Percentiles rank a stretch among this genome's conserved stretches.
Conservation (phyloP, 192 early-diverging fungal genomes). For the Tieghemiomyces parasiticus region DNA sequence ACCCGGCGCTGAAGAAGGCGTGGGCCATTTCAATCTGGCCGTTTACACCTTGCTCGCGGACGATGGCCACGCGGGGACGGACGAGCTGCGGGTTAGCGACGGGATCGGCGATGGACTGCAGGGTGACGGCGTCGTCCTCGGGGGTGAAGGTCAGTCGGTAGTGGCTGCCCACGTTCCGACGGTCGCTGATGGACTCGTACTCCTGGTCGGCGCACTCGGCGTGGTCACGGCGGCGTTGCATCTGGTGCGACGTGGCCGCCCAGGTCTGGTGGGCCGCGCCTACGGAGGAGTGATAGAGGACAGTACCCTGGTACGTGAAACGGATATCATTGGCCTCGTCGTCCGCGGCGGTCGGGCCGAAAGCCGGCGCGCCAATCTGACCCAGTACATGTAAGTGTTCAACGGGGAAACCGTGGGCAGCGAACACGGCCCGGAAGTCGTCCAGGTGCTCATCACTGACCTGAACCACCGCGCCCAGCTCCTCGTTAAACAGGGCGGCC, state of each 20-base stretch:
- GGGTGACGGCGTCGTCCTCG: slow-evolving; percentile 18
- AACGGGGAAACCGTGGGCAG: slow-evolving; percentile 33
- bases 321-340: slow-evolving; percentile 33
- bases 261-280: slow-evolving; percentile 65
- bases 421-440: slow-evolving; percentile 31
- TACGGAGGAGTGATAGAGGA: slow-evolving; percentile 41
- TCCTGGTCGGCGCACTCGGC: slow-evolving; percentile 73
- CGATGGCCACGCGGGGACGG: slow-evolving; percentile 76
- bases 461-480: slow-evolving; percentile 94
- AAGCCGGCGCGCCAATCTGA: slow-evolving; percentile 31
- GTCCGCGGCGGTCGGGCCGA: slow-evolving; percentile 16
- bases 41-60: slow-evolving; percentile 98
- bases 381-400: slow-evolving; percentile 39
- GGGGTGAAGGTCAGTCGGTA: slow-evolving; percentile 70
- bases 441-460: slow-evolving; percentile 43
- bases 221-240: slow-evolving; percentile 86
- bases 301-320: slow-evolving; percentile 25
- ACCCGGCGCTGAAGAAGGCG: slow-evolving; percentile 89
- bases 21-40: slow-evolving; percentile 89
- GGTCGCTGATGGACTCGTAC: slow-evolving; percentile 51
- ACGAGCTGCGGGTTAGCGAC: neutral
- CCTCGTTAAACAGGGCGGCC: slow-evolving; percentile 87
- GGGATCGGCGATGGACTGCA: slow-evolving; percentile 14
- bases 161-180: slow-evolving; percentile 61
- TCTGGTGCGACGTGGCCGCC: slow-evolving; percentile 81